These are phyloP conservation scores for Stemphylium beticola DNA, from an alignment of 2,329 filamentous ascomycete genomes.

Conservation along the genomic window DNA sequence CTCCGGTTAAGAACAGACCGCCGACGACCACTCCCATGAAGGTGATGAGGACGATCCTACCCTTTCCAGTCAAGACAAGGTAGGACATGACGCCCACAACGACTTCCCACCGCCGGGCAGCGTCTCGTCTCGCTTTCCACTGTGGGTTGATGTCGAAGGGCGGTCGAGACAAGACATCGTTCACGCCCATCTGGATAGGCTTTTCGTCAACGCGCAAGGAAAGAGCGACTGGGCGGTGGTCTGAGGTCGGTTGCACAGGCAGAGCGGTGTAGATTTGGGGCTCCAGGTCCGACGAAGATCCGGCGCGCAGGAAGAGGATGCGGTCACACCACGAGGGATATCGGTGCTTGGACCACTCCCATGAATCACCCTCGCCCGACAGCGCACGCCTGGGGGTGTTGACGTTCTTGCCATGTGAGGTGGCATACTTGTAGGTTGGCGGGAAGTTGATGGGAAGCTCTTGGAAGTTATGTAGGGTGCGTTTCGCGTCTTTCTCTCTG, in stretches of 20 bases:
- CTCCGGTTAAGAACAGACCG: slow-evolving; percentile 33
- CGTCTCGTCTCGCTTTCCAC: slow-evolving; percentile 61
- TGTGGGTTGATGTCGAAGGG: slow-evolving; percentile 65
- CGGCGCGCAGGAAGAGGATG: slow-evolving; percentile 70
- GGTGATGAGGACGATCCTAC: slow-evolving; percentile 49
- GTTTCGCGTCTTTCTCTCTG: slow-evolving; percentile 70
- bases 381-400: slow-evolving; percentile 15
- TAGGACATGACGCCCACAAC: slow-evolving; percentile 65
- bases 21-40: slow-evolving; percentile 35
- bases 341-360: slow-evolving; percentile 79
- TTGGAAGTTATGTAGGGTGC: slow-evolving; percentile 76
- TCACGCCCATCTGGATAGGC: slow-evolving; percentile 40
- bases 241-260: slow-evolving; percentile 79
- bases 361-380: slow-evolving; percentile 51
- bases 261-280: slow-evolving; percentile 73
- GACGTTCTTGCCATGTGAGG: slow-evolving; percentile 14
- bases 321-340: slow-evolving; percentile 93
- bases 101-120: slow-evolving; percentile 65
- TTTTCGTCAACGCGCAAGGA: slow-evolving; percentile 69
- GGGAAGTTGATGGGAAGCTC: slow-evolving; percentile 81
- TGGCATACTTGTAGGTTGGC: slow-evolving; percentile 90
- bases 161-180: slow-evolving; percentile 52
- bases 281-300: slow-evolving; percentile 57
- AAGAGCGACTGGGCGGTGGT: slow-evolving; percentile 85
- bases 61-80: slow-evolving; percentile 57